phyloP scores from a whole-genome alignment of 1,284 basidiomycete genomes.

The Takashimella tepidaria region DNA sequence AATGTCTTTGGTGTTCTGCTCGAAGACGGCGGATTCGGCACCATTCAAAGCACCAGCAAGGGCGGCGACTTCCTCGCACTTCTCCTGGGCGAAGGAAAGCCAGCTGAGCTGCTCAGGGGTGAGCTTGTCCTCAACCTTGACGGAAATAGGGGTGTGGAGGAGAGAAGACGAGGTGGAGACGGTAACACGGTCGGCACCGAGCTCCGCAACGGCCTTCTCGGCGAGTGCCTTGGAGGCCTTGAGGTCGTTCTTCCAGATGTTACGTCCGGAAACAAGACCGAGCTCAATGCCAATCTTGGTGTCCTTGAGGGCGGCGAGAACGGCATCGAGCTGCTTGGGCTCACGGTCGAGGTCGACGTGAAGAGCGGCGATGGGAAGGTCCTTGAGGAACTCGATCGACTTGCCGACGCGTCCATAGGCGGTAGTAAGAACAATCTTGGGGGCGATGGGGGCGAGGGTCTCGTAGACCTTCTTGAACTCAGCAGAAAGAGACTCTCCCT shows the following conservation, averaged over 20 bases:
- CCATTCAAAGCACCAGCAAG: constrained; percentile 82
- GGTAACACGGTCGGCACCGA: constrained; percentile 83
- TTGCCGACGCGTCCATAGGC: constrained; percentile 96
- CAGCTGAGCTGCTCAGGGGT: constrained; percentile 88
- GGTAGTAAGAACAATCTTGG: constrained; percentile 89
- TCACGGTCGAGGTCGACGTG: constrained; percentile 97
- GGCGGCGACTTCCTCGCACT: constrained; percentile 83
- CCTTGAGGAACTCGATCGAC: constrained; percentile 82
- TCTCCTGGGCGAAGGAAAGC: constrained; percentile 99
- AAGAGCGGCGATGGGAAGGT: constrained; percentile 89
- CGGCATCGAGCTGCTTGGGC: constrained; percentile 79
- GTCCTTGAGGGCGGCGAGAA: constrained; percentile 75
- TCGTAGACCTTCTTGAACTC: constrained; percentile 79
- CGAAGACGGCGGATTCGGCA: constrained; percentile 66
- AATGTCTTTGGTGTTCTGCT: constrained; percentile 87
- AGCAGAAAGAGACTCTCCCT: constrained; percentile 70
- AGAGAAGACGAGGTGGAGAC: constrained; percentile 96
- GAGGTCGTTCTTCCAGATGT: constrained; percentile 99
- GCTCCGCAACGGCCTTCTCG: constrained; percentile 75
- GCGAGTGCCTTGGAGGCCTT: constrained; percentile 73
- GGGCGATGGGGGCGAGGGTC: constrained; percentile 72
- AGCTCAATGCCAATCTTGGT: constrained; percentile 82
- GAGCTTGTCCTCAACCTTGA: constrained; percentile 89
- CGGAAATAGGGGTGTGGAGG: constrained; percentile 95
- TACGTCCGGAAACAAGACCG: constrained; percentile 95